Base-by-base conservation (phyloP, 441 rosid genomes). In the Manihot esculenta region DNA sequence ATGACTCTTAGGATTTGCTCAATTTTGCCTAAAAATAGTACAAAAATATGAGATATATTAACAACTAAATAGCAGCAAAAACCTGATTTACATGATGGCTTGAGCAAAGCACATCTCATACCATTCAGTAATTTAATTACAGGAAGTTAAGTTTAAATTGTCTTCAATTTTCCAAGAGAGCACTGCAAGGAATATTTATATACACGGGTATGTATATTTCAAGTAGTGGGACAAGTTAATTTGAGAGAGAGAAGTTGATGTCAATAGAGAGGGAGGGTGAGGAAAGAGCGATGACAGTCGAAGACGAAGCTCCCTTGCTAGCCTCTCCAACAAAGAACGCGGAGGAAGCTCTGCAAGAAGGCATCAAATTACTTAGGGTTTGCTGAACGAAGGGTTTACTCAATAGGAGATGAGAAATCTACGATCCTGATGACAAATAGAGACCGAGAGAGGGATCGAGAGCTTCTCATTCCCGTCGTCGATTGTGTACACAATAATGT, bases 401-500 rank as follows among this genome's bases (percentile, higher is more conserved):
- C n/a, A n/a, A 90, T 92, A 92, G 96, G 89, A 72, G 96, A 92
- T 82, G 90, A 90, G 49, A 90, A 87, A 81, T 84, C 94, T 66
- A 75, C 84, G 83, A 87, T 81, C 81, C 85, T 79, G 53, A 87
- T 88, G 89, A 80, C 86, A 3, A 77, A 74, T 57, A 74, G 94
- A 72, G 86, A 79, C 4, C 74, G 85, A 44, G 87, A 84, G 51
- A 79, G 95, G 82, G 99, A 95, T 86, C 98, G 93, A 54, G 99
- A 95, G 85, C 92, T 93, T 71, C 90, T 93, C 50, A 93, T 95
- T 71, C 97, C 94, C 10, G 96, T 91, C 68, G 84, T 93, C 70
- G 81, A 86, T 66, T 75, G 94, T 72, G 80, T 70, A 59, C 72
- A 62, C 54, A 84, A 76, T 64, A 77, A 78, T 60, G 77, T 33